These are phyloP conservation scores for Ustilago xerochloae DNA, from an alignment of 1,284 basidiomycete species.

Conservation along the genomic window DNA sequence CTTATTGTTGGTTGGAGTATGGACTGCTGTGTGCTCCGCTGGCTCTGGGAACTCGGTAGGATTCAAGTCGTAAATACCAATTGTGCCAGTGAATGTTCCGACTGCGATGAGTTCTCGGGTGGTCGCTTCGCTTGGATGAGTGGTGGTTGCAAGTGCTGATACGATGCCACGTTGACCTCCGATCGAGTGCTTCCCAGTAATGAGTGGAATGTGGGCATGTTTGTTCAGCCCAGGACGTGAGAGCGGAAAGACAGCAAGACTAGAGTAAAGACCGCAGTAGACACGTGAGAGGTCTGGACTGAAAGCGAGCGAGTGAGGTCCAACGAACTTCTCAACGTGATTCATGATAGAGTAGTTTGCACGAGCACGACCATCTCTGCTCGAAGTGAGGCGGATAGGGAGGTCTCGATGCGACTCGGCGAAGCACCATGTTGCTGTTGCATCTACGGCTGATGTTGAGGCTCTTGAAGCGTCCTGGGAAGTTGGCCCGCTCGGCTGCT, in stretches of 20 bases:
- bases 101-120: conserved; percentile 52
- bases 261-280: conserved; percentile 46
- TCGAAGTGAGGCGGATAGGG: conserved; percentile 47
- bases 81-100: conserved; percentile 52
- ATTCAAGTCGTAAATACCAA: conserved; percentile 48
- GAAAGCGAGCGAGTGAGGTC: conserved; percentile 52
- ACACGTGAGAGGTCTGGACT: conserved; percentile 51
- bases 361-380: conserved; percentile 22
- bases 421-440: conserved; percentile 50
- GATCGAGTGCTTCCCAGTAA: conserved; percentile 5
- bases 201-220: conserved; percentile 33
- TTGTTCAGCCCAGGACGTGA: conserved; percentile 53
- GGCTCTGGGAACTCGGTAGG: conserved; percentile 20
- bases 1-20: background rate
- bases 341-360: conserved; percentile 60
- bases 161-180: conserved; percentile 50
- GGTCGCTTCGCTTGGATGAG: conserved; percentile 12
- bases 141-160: conserved; percentile 35
- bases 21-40: conserved; percentile 22
- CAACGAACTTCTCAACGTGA: conserved; percentile 57
- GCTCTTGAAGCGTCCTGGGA: background rate
- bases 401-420: conserved; percentile 50
- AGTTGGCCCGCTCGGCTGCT: background rate
- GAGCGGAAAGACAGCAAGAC: conserved; percentile 43
- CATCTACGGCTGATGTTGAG: background rate